phyloP scores from a whole-genome alignment of 164 flowering plant species.

The Aristolochia contorta region DNA sequence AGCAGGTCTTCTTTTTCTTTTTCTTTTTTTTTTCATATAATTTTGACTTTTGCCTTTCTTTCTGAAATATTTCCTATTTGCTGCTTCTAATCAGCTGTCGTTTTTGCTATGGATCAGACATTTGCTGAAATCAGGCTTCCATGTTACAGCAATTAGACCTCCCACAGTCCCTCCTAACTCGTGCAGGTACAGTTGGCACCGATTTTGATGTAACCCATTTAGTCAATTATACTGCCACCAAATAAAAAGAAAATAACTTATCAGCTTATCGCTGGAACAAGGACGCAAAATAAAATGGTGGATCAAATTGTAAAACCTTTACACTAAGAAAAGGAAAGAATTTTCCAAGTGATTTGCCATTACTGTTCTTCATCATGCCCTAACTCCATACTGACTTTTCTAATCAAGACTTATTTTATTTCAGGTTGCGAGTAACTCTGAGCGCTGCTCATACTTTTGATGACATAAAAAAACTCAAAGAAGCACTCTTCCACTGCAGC shows the following conservation, averaged over 20 bases:
- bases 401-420: neutral
- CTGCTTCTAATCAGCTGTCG: constrained; percentile 1
- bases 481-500: constrained; percentile 49
- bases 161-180: constrained; percentile 93
- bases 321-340: neutral
- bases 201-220: too few species aligned
- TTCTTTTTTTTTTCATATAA: constrained; percentile 16
- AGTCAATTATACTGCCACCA: too few species aligned
- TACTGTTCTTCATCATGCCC: neutral
- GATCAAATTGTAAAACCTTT: too few species aligned
- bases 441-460: constrained; percentile 66
- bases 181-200: constrained; percentile 48
- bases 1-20: constrained; percentile 68
- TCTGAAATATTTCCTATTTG: neutral
- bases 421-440: constrained; percentile 72
- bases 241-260: too few species aligned
- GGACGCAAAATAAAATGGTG: too few species aligned
- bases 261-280: too few species aligned
- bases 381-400: neutral
- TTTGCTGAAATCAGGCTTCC: constrained; percentile 69
- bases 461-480: constrained; percentile 60
- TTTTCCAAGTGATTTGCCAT: neutral
- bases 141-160: constrained; percentile 88
- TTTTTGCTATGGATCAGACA: constrained; percentile 34
- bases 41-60: constrained; percentile 6